Percentiles rank a stretch among this genome's conserved stretches.
Conservation (phyloP, 2,329 filamentous ascomycete species). For the Acrocalymma vagum region DNA sequence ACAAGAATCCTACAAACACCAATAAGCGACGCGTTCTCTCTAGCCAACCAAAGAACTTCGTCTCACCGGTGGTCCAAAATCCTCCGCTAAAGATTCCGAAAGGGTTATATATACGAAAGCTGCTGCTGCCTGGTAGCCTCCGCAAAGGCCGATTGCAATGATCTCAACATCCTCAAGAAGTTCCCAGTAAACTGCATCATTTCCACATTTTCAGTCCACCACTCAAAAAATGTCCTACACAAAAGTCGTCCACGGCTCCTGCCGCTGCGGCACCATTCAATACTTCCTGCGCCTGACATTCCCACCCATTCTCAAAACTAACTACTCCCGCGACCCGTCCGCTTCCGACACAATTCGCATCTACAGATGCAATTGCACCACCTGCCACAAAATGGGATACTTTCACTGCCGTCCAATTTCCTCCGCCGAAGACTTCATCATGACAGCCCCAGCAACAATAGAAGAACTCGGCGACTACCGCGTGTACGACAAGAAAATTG, state of each 20-base stretch:
- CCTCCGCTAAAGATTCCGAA: too few species aligned
- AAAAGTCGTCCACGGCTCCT: constrained; percentile 51
- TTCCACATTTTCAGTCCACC: too few species aligned
- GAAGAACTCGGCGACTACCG: constrained; percentile 50
- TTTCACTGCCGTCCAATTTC: constrained; percentile 52
- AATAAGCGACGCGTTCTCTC: too few species aligned
- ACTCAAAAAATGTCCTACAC: constrained; percentile 29
- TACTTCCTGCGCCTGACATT: constrained; percentile 56
- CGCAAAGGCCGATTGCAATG: too few species aligned
- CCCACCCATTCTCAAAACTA: constrained; percentile 34
- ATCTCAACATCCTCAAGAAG: too few species aligned
- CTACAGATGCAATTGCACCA: constrained; percentile 56
- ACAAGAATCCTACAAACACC: too few species aligned
- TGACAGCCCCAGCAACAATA: constrained; percentile 48
- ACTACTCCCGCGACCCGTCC: too few species aligned
- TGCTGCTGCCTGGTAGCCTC: too few species aligned
- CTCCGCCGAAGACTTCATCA: constrained; percentile 52
- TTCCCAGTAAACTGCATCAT: too few species aligned
- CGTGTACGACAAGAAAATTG: constrained; percentile 32
- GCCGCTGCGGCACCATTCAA: constrained; percentile 56
- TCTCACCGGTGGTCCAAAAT: too few species aligned
- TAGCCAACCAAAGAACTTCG: too few species aligned
- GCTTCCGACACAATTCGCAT: constrained; percentile 25
- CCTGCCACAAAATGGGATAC: constrained; percentile 56
- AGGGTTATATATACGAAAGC: too few species aligned